A percentile compares a stretch with the other conserved stretches of the same genome.
phyloP scores from a whole-genome alignment of 2,329 filamentous ascomycete species.

The Fusarium duplospermum region DNA sequence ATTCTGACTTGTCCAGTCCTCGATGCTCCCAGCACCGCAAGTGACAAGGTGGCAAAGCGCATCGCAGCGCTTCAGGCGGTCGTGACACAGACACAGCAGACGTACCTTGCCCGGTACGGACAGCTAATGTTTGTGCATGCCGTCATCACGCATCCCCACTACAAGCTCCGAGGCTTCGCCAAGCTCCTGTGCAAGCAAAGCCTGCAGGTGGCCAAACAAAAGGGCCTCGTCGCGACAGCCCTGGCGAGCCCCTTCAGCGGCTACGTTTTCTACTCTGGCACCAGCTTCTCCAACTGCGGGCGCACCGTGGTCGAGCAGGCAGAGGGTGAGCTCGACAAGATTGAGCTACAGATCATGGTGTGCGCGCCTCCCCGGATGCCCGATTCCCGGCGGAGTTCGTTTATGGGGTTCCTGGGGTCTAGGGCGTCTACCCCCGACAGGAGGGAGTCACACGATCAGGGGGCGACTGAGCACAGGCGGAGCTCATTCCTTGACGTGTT shows the following conservation, averaged over 20 bases:
- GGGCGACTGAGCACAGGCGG: slow-evolving; percentile 13
- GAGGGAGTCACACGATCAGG: slow-evolving; percentile 24
- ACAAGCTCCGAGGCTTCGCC: slow-evolving; percentile 34
- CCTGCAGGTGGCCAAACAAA: slow-evolving; percentile 29
- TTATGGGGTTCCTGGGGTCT: slow-evolving; percentile 28
- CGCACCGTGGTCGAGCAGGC: slow-evolving; percentile 30
- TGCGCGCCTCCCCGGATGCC: slow-evolving; percentile 21
- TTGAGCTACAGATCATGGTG: slow-evolving; percentile 37
- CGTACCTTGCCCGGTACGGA: slow-evolving; percentile 25
- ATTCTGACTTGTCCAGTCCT: slow-evolving; percentile 12
- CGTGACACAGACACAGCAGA: slow-evolving; percentile 33
- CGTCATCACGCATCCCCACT: slow-evolving; percentile 39
- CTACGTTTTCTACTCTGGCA: slow-evolving; percentile 37
- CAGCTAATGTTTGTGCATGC: slow-evolving; percentile 37
- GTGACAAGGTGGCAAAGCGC: slow-evolving; percentile 28
- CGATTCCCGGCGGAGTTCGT: slow-evolving; percentile 29
- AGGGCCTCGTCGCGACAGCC: slow-evolving; percentile 22
- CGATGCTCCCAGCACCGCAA: not conserved
- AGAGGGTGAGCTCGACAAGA: slow-evolving; percentile 26
- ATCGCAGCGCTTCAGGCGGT: slow-evolving; percentile 27
- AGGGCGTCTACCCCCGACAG: slow-evolving; percentile 27
- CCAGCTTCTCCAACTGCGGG: slow-evolving; percentile 35
- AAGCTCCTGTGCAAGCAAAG: slow-evolving; percentile 33
- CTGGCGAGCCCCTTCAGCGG: slow-evolving; percentile 35
- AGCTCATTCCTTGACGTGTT: slow-evolving; percentile 33